These are phyloP conservation scores for Kentomonas sorsogonicus DNA, from an alignment of 208 protist species.

Conservation along the genomic window DNA sequence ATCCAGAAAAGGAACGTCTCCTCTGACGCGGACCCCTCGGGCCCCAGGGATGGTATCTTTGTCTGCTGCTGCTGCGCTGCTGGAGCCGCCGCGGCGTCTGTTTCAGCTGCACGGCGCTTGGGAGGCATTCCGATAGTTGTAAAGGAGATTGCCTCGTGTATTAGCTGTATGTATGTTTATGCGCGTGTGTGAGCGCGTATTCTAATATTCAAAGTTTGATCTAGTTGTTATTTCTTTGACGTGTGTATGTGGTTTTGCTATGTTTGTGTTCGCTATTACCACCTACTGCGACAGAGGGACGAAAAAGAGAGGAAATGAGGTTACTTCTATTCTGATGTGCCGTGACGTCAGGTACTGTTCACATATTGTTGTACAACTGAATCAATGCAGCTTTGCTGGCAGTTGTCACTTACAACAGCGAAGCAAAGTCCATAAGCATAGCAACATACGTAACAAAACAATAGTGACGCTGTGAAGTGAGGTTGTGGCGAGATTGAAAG, in stretches of 20 bases:
- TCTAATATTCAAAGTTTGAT: too few relatives aligned
- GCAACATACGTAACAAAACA: background rate
- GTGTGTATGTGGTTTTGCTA: background rate
- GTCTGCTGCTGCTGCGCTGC: background rate
- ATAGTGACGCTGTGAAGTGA: background rate
- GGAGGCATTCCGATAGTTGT: too few relatives aligned
- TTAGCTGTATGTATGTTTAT: background rate
- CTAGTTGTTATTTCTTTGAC: background rate
- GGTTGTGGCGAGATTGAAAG: background rate
- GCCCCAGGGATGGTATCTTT: background rate
- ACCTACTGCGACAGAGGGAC: background rate
- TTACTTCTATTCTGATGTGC: constrained; percentile 4
- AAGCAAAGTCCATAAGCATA: background rate
- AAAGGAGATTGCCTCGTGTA: background rate
- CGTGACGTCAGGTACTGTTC: too few relatives aligned
- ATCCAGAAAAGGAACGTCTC: too few relatives aligned
- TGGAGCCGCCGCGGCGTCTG: background rate
- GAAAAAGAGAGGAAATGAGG: constrained; percentile 9
- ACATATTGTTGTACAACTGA: background rate
- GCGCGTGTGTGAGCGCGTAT: constrained; percentile 1
- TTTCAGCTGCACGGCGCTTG: background rate
- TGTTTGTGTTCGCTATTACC: too few relatives aligned
- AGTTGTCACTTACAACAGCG: too few relatives aligned
- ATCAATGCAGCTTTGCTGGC: background rate
- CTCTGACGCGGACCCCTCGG: too few relatives aligned